A percentile compares a stretch with the other conserved stretches of the same genome.
Conservation (phyloP, 331 rosid genomes). For the Pyrus hybrid region DNA sequence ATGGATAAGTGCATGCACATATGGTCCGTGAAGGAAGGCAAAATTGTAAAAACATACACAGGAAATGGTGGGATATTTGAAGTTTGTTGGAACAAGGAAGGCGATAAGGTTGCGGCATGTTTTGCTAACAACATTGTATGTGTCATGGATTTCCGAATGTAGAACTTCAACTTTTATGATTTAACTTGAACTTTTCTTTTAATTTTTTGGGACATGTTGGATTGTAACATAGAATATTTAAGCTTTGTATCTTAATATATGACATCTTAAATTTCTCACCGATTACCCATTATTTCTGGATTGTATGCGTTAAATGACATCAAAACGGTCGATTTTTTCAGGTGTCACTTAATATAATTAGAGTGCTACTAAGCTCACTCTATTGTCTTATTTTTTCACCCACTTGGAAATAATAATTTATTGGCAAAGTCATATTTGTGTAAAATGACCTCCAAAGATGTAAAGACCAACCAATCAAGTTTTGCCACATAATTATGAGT, state of each 20-base stretch:
- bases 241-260: neutral
- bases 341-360: neutral
- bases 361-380: accelerated
- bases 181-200: neutral
- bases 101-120: conserved; percentile 88
- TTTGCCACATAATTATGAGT: too few relatives aligned
- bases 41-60: conserved; percentile 59
- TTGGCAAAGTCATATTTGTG: too few relatives aligned
- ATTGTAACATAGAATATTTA: neutral
- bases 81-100: conserved; percentile 92
- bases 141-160: conserved; percentile 86
- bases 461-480: too few relatives aligned
- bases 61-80: conserved; percentile 89
- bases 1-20: conserved; percentile 83
- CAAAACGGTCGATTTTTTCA: neutral
- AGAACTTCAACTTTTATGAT: neutral
- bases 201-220: too few relatives aligned
- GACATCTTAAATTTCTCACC: neutral
- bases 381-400: too few relatives aligned
- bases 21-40: conserved; percentile 86
- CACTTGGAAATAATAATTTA: too few relatives aligned
- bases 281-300: neutral
- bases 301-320: neutral
- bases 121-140: conserved; percentile 74
- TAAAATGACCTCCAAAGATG: too few relatives aligned